phyloP scores from a whole-genome alignment of 345 rosid species.

The Citrus maxima region DNA sequence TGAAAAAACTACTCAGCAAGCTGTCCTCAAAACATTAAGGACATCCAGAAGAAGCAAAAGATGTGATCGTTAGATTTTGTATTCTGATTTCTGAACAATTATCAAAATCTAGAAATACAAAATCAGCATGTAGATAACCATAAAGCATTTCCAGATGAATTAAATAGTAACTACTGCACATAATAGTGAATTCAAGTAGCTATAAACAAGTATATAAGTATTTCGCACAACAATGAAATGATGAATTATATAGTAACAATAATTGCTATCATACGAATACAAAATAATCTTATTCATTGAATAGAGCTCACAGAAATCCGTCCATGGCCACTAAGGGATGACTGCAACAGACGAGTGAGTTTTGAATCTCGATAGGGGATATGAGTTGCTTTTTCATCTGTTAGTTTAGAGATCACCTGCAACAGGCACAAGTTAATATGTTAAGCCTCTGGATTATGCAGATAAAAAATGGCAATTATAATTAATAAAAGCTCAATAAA shows the following conservation, averaged over 20 bases:
- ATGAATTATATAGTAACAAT: neutral
- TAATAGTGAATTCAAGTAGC: too few relatives aligned
- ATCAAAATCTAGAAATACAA: neutral
- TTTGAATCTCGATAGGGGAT: constrained; percentile 76
- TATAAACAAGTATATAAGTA: neutral
- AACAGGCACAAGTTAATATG: constrained; percentile 8
- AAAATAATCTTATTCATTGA: neutral
- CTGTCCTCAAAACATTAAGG: neutral
- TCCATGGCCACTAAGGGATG: constrained; percentile 74
- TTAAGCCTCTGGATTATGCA: neutral
- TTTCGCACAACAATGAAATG: neutral
- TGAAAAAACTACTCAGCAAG: neutral
- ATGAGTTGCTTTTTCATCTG: constrained; percentile 63
- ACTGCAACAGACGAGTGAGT: constrained; percentile 67
- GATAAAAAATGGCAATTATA: neutral
- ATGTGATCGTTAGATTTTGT: neutral
- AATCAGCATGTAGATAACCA: neutral
- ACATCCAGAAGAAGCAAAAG: neutral
- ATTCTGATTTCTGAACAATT: neutral
- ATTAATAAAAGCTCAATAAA: neutral
- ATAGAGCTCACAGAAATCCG: constrained; percentile 53
- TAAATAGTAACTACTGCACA: too few relatives aligned
- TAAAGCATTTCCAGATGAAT: neutral
- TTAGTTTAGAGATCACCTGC: constrained; percentile 68
- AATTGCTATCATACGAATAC: neutral